Evolutionary conservation across 768 basidiomycete genomes (phyloP), one percentile per base, ranked within the genome.

Genomic region (Tulasnella sp.): DNA sequence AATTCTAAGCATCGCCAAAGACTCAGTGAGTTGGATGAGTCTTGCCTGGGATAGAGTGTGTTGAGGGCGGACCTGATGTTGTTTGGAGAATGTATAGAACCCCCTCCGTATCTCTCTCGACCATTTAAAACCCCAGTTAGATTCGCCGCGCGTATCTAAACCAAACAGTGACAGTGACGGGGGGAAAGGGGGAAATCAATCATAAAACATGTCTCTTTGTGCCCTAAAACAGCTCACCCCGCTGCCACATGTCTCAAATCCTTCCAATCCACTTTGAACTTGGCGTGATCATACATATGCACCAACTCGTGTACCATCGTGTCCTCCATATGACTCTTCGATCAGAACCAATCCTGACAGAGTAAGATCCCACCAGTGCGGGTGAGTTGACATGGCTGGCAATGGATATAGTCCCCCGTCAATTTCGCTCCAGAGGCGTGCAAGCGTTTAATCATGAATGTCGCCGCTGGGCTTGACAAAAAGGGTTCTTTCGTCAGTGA

Each of bases 281-380:
- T 83, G 72, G 89, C 88, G 63, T 95, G 88, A 70, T 99, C 96
- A 69, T 88, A 98, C 79, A 92, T 84, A 68, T 98, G 96, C 24
- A 98, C 73, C 48, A 98, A 80, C 69, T 99, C 96, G 68, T 99
- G 96, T 21, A 87, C 79, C 32, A 99, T 74, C 29, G 94, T 95
- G 67, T 90, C 82, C 71, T 98, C 93, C 86, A 94, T 85, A 66
- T 96, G 92, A 34, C 78, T 79, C 68, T 89, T 85, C 70, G 76
- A 80, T 69, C 83, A 78, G 66, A 93, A 86, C 50, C 84, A 78
- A 47, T 91, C 87, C 62, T 92, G 83, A 68, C 95, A 99, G 2
- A 99, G 74, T 5, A 91, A 71, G 24, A 97, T 81, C 15, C 88
- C 87, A 13, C 94, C 96, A 4, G 88, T 80, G 54, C 74, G 75